phyloP scores from a whole-genome alignment of 257 asterid species.

The Salvia miltiorrhiza region DNA sequence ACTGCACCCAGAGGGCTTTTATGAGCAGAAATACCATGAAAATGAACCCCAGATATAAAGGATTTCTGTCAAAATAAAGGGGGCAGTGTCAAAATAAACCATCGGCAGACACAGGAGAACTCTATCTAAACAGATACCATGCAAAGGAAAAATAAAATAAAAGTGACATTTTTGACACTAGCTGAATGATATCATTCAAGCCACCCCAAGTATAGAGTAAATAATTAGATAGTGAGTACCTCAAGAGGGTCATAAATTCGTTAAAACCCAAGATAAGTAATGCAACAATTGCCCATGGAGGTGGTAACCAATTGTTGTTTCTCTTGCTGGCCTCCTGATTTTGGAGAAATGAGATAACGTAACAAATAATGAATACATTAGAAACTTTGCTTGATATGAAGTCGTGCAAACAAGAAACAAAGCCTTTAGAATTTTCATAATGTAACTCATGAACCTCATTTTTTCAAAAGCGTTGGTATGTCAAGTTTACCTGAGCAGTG shows the following conservation, averaged over 20 bases:
- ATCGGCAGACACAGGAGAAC: background rate
- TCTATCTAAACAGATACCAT: background rate
- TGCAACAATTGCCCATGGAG: constrained; percentile 83
- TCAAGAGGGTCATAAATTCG: constrained; percentile 85
- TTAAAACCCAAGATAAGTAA: constrained; percentile 71
- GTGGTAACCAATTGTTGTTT: constrained; percentile 82
- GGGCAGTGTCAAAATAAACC: background rate
- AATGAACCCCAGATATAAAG: constrained; percentile 62
- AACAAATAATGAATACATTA: background rate
- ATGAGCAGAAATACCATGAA: constrained; percentile 52
- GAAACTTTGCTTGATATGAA: constrained; percentile 14
- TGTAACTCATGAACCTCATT: background rate
- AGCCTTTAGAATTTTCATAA: background rate
- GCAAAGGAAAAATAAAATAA: background rate
- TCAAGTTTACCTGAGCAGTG: constrained; percentile 75
- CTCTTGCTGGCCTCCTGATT: constrained; percentile 77
- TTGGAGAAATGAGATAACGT: constrained; percentile 17
- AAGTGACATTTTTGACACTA: background rate
- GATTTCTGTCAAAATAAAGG: constrained; percentile 53
- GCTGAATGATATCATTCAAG: background rate
- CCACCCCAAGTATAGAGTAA: background rate
- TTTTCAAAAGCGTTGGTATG: background rate
- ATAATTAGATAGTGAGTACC: constrained; percentile 35
- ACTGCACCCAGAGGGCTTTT: constrained; percentile 89
- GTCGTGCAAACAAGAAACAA: background rate